These are phyloP conservation scores for Neonectria magnoliae DNA, from an alignment of 2,329 filamentous ascomycete genomes.

Conservation along the genomic window DNA sequence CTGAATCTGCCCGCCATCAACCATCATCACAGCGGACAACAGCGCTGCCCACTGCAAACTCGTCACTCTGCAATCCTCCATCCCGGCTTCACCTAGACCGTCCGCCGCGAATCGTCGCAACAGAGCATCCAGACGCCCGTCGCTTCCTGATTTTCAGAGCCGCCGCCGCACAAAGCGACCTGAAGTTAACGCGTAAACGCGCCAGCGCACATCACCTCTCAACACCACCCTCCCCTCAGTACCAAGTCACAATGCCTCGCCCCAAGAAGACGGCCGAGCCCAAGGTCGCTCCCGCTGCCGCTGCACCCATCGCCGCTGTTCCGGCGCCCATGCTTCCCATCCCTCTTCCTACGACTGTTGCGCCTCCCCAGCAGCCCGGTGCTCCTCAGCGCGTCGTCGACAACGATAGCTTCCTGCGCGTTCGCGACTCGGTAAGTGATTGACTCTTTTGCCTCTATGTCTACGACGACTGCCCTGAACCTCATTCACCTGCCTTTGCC, in stretches of 20 bases:
- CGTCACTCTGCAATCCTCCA: conserved; percentile 17
- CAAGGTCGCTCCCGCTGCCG: conserved; percentile 46
- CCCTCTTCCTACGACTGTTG: conserved; percentile 39
- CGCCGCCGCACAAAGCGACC: conserved; percentile 3
- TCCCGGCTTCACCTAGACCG: conserved; percentile 7
- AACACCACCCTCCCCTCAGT: not conserved
- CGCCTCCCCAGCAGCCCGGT: conserved; percentile 30
- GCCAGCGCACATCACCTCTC: not conserved
- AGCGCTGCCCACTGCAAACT: conserved; percentile 35
- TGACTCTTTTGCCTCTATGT: conserved; percentile 16
- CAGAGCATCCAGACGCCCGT: conserved; percentile 2
- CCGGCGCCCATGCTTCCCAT: conserved; percentile 54
- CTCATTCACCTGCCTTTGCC: not conserved
- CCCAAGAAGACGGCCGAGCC: conserved; percentile 55
- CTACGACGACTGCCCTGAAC: not conserved
- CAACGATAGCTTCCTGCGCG: conserved; percentile 80
- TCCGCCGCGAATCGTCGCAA: conserved; percentile 10
- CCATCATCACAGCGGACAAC: conserved; percentile 33
- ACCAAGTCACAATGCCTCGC: conserved; percentile 53
- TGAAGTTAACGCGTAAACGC: conserved; percentile 2
- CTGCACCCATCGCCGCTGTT: conserved; percentile 44
- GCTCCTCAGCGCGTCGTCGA: conserved; percentile 61
- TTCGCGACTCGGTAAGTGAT: conserved; percentile 80
- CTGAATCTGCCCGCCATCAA: conserved; percentile 39
- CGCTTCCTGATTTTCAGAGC: conserved; percentile 12